Base-by-base conservation (phyloP, 2,329 filamentous ascomycete species). In the Emergomyces orientalis region DNA sequence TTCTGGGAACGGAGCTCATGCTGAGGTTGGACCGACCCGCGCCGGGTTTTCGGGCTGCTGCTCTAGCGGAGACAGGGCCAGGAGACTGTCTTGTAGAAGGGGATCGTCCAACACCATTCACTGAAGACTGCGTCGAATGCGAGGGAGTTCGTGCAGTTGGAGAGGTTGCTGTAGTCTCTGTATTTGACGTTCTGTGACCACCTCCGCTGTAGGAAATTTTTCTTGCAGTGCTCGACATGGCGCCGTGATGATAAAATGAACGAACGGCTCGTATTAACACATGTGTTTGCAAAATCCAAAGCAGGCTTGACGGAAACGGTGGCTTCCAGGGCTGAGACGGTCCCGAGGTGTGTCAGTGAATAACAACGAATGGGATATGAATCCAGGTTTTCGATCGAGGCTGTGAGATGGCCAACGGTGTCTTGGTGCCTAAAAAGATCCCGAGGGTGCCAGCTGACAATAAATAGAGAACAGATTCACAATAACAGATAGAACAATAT, bases 61-160 rank as follows among this genome's bases (percentile, higher is more conserved):
- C 87, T 69, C 89, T 86, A 64, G 89, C 89, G 65, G 89, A 90
- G 27, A 90, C 83, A 39, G 87, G 84, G 11, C 55, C 55, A n/a
- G 63, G 74, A 2, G 76, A 76, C 22, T 72, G 71, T 70, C 89
- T 85, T 65, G 85, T 79, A 17, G 89, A 90, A 65, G 87, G 84
- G 56, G 83, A 86, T 65, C 87, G 82, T 62, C 81, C 78, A n/a
- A 81, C 76, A 59, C 78, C 76, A 65, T 78, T 76, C 37, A 76
- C 70, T 39, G 80, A 74, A 19, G 80, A 75, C 64, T 81, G 78
- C 37, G 82, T 80, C 58, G 84, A 81, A 30, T 83, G 78, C 51
- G 73, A 70, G 68, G 75, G 71, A 60, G 70, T 71, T 69, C 76
- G 74, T 66, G 71, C 70, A 45, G 72, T 70, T 51, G 74, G 41